A percentile compares a stretch with the other conserved stretches of the same genome.
These are phyloP conservation scores for Exophiala xenobiotica DNA, from an alignment of 2,329 filamentous ascomycete genomes.

Conservation along the genomic window DNA sequence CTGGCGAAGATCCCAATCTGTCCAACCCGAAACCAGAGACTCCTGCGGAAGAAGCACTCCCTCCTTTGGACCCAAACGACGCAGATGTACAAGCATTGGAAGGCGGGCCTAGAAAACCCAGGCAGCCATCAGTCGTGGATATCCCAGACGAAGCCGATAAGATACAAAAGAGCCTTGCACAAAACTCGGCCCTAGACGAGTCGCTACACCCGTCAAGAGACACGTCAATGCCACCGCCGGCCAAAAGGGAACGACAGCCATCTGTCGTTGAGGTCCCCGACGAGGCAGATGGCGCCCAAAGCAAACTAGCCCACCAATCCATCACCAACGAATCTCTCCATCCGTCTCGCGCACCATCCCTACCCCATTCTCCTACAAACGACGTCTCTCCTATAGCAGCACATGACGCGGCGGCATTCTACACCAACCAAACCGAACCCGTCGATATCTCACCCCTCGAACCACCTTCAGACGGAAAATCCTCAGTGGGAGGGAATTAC, in stretches of 20 bases:
- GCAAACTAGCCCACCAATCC: constrained; percentile 47
- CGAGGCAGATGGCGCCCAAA: constrained; percentile 52
- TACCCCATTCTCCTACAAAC: constrained; percentile 13
- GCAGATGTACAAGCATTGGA: constrained; percentile 61
- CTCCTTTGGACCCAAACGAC: constrained; percentile 61
- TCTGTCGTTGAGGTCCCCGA: constrained; percentile 62
- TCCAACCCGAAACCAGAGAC: constrained; percentile 72
- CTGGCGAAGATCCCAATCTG: constrained; percentile 86
- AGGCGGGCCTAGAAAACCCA: constrained; percentile 45
- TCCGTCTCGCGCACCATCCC: constrained; percentile 36
- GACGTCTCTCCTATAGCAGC: constrained; percentile 27
- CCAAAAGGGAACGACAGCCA: constrained; percentile 40
- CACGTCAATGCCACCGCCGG: constrained; percentile 39
- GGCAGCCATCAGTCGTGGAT: constrained; percentile 60
- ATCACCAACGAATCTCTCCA: constrained; percentile 51
- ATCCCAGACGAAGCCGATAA: constrained; percentile 58
- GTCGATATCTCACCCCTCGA: constrained; percentile 56
- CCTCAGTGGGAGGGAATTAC: constrained; percentile 58
- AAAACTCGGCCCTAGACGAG: constrained; percentile 50
- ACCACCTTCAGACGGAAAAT: constrained; percentile 44
- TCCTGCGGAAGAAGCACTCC: constrained; percentile 45
- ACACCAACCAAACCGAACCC: constrained; percentile 38
- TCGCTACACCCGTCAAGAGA: constrained; percentile 52
- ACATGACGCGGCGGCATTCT: constrained; percentile 35
- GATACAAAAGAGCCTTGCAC: constrained; percentile 45